phyloP scores from a whole-genome alignment of 192 early-diverging fungal species.

The Pilaira anomala region DNA sequence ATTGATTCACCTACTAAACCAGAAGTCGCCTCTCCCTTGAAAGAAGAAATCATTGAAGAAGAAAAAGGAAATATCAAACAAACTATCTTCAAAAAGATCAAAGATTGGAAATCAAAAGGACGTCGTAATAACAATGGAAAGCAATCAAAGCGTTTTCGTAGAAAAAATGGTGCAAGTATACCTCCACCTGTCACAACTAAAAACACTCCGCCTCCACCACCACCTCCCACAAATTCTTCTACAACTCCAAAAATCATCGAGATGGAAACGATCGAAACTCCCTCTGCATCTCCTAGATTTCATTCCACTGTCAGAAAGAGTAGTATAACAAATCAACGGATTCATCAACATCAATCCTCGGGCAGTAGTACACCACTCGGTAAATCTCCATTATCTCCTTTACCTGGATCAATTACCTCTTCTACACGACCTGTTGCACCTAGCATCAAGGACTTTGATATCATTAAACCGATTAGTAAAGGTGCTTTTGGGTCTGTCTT shows the following conservation, averaged over 20 bases:
- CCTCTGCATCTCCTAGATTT: constrained; percentile 28
- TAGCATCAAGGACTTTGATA: constrained; percentile 85
- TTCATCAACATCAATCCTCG: background rate
- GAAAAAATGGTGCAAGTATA: background rate
- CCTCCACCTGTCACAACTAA: background rate
- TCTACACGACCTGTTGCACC: constrained; percentile 53
- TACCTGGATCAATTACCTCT: constrained; percentile 28
- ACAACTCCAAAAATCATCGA: constrained; percentile 27
- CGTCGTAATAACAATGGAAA: background rate
- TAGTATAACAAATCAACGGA: background rate
- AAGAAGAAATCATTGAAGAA: background rate
- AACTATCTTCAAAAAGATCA: constrained; percentile 11
- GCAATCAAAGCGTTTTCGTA: background rate
- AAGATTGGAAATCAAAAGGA: constrained; percentile 18
- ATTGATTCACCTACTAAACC: background rate
- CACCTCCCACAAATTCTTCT: background rate
- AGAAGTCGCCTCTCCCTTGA: background rate
- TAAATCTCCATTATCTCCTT: constrained; percentile 25
- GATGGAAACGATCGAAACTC: constrained; percentile 40
- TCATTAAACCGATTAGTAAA: constrained; percentile 89
- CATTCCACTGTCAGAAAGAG: constrained; percentile 2
- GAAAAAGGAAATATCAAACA: background rate
- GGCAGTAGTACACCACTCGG: constrained; percentile 20
- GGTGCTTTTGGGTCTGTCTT: constrained; percentile 88
- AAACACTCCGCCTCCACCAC: background rate